A percentile compares a stretch with the other conserved stretches of the same genome.
phyloP scores from a whole-genome alignment of 2,329 filamentous ascomycete genomes.

The Trichoderma endophyticum region DNA sequence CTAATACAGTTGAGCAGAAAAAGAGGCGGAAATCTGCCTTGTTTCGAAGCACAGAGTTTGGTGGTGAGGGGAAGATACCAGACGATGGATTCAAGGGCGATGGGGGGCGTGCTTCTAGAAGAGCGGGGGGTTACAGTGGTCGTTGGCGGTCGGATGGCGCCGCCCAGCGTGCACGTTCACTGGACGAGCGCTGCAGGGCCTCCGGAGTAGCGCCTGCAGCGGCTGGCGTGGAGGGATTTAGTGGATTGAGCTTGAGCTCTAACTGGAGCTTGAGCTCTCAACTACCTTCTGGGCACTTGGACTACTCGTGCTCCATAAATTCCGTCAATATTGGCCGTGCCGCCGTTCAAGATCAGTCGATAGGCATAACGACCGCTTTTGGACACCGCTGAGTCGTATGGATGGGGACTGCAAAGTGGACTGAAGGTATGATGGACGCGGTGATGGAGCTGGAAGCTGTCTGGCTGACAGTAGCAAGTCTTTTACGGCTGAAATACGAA shows the following conservation, averaged over 20 bases:
- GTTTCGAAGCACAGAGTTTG: background rate
- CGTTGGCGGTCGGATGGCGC: slow-evolving; percentile 2
- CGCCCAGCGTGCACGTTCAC: slow-evolving; percentile 24
- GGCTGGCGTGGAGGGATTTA: background rate
- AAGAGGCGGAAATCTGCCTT: slow-evolving; percentile 17
- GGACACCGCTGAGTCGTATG: background rate
- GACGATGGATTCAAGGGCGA: background rate
- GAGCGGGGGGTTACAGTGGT: slow-evolving; percentile 1
- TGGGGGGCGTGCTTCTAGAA: background rate
- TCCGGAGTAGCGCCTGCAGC: background rate
- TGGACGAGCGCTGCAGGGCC: slow-evolving; percentile 9
- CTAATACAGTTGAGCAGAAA: background rate
- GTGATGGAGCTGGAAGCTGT: background rate
- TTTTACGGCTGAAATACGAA: background rate
- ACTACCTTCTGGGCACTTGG: too few relatives aligned
- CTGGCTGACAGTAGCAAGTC: background rate
- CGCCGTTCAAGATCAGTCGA: background rate
- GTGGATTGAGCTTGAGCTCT: background rate
- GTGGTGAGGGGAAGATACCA: background rate
- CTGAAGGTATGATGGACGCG: background rate
- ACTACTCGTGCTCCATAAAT: background rate
- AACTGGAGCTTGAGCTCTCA: background rate
- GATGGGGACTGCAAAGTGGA: background rate
- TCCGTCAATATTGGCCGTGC: background rate
- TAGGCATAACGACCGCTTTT: background rate